Conservation (phyloP, 148 eudicot genomes). For the Dianthus caryophyllus region DNA sequence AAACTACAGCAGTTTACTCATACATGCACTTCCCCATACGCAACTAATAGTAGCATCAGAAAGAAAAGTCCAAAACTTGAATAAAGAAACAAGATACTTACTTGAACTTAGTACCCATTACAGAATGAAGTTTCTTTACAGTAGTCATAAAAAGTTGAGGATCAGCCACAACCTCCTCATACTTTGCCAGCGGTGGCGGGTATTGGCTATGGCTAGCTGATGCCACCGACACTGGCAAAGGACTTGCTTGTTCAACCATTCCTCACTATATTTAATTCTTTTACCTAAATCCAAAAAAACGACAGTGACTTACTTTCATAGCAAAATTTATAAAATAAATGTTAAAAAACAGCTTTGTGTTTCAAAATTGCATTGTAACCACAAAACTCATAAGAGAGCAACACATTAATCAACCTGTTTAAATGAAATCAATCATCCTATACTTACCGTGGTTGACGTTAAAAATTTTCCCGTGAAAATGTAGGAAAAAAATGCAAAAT, state of each 20-base stretch:
- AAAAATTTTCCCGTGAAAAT: too few species aligned
- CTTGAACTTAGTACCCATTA: conserved; percentile 92
- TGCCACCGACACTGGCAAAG: conserved; percentile 21
- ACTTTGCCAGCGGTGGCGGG: conserved; percentile 62
- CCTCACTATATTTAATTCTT: conserved; percentile 4
- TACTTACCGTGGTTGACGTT: too few species aligned
- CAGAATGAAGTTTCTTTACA: conserved; percentile 67
- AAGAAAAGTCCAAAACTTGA: not conserved
- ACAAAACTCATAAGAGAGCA: not conserved
- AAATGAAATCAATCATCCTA: too few species aligned
- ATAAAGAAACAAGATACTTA: conserved; percentile 23
- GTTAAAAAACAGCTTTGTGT: not conserved
- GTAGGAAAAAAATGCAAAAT: too few species aligned
- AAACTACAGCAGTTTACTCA: not conserved
- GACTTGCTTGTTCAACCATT: conserved; percentile 35
- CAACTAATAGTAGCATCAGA: not conserved
- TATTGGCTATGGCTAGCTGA: conserved; percentile 36
- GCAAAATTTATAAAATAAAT: too few species aligned
- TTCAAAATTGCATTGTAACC: not conserved
- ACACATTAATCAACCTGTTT: too few species aligned
- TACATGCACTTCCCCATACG: not conserved
- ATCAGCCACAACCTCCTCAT: conserved; percentile 56
- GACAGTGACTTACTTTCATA: not conserved
- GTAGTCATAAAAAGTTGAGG: conserved; percentile 63
- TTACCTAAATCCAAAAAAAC: not conserved